Base-by-base conservation (phyloP, 2,329 filamentous ascomycete genomes). In the Epichloe bromicola region DNA sequence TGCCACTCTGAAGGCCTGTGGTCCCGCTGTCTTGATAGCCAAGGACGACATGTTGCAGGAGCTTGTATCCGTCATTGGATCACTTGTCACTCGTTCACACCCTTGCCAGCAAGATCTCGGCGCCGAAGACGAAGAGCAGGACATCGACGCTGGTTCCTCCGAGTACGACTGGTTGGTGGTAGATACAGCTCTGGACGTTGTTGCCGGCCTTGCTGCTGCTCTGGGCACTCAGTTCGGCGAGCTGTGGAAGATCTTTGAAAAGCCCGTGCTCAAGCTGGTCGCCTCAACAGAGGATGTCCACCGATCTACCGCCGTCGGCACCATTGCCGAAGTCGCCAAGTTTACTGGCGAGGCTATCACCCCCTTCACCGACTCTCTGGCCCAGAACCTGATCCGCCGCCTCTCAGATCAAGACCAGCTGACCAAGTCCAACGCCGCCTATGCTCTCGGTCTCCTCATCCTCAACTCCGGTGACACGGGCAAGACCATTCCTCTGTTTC, bases 141-240 rank as follows among this genome's bases (percentile, higher is more conserved):
- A 83, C n/a, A 74, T 82, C 10, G 80, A 86, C 51, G 73, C 73
- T 50, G 91, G 89, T 65, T 86, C 85, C 33, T 95, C 91, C 2
- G 93, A 98, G 71, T 95, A 95, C 62, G 93, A 97, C 73, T 97
- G 93, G 93, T 80, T 96, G 17, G 85, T 95, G 48, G 85, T 97
- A 50, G 93, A 98, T 71, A 95, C 89, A 10, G 90, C 88, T 37
- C 79, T 97, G 51, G 93, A 97, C 58, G 88, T 95, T 45, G 76
- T 96, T 48, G 88, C 88, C 48, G 88, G 87, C 38, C 79, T 97
- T 40, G 83, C 90, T 19, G 80, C 82, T 45, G 88, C 88, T 34
- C 81, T 97, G 14, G 93, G 93, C 39, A 67, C 78, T 20, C 81
- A 83, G 59, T 97, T 96, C 61, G 77, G 78, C 51, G 85, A 95